A percentile compares a stretch with the other conserved stretches of the same genome.
Evolutionary conservation across 2,329 filamentous ascomycete species (phyloP).

Genomic region (Claviceps purpurea): DNA sequence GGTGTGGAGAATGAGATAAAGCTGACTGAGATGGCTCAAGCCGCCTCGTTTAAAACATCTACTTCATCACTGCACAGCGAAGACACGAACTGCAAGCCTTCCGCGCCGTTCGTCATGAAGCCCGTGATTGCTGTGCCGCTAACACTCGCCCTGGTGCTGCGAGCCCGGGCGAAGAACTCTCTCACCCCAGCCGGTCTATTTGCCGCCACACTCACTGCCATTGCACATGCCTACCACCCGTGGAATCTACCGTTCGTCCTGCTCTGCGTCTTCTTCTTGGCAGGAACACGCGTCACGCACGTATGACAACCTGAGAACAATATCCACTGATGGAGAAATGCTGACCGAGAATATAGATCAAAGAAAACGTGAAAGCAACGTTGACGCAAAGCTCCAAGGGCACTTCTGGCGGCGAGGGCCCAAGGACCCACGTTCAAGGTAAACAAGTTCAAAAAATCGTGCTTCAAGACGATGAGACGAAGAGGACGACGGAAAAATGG

Average conservation of each 20-base stretch:
- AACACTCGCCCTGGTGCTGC: conserved; percentile 47
- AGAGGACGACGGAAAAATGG: not conserved
- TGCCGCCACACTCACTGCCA: conserved; percentile 58
- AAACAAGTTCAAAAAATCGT: conserved; percentile 3
- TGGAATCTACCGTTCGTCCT: conserved; percentile 86
- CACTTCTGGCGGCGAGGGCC: conserved; percentile 61
- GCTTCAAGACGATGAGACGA: not conserved
- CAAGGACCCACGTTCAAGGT: conserved; percentile 73
- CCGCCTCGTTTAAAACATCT: not conserved
- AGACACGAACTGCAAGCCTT: not conserved
- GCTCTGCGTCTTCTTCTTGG: conserved; percentile 72
- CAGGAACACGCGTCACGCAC: conserved; percentile 73
- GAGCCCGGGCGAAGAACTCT: conserved; percentile 59
- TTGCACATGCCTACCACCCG: conserved; percentile 77
- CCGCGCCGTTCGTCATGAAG: conserved; percentile 33
- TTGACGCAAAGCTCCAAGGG: conserved; percentile 70
- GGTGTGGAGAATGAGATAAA: too few relatives aligned
- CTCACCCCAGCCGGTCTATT: conserved; percentile 66
- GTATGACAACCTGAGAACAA: conserved; percentile 26
- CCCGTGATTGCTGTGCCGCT: conserved; percentile 42
- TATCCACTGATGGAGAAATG: not conserved
- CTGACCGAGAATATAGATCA: conserved; percentile 41
- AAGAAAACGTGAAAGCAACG: conserved; percentile 71
- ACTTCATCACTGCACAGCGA: not conserved
- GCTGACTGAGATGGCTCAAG: too few relatives aligned